Base-by-base conservation (phyloP, 139 green algal genomes). In the Chlorella ohadii region DNA sequence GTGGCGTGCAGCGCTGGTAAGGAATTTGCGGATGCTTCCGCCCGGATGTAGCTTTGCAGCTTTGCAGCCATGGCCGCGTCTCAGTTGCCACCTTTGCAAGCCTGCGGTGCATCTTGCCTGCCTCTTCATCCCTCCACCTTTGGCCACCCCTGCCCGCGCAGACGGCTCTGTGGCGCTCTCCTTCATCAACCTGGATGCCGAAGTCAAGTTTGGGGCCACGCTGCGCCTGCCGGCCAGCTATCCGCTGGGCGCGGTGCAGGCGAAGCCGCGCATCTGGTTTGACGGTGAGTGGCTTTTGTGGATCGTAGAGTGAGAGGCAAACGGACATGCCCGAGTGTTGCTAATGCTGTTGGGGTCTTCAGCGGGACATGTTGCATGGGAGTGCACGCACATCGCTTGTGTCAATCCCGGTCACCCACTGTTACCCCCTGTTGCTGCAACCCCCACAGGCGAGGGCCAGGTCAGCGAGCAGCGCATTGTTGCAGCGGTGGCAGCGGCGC, bases 171-270 rank as follows among this genome's bases (percentile, higher is more conserved):
- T 88, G 31, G 25, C 17, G 33, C 64, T 88, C 23, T 56, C 47
- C 12, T 72, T 88, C 15, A 19, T 86, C 59, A 77, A 77, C 31
- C 64, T 84, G 56, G 56, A 88, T 70, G 77, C 85, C 3, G 85
- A 87, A 38, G 80, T 88, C n/a, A 75, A 81, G 41, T 88, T 88
- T 34, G 25, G 20, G 15, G 81, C 77, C 22, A 64, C 19, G 6
- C 78, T 88, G 64, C 51, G 31, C 38, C 67, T 72, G 44, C 55
- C 51, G 19, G 23, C 12, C 36, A 72, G 34, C 75, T 88, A 88
- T 74, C 84, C 84, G 27, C 22, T 80, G 47, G 84, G 84, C 20
- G 16, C 56, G 4, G 28, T 88, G 33, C 44, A 70, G 23, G 27
- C 36, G 13, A 51, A 17, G 55, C 78, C 28, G 51, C 28, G 36